A percentile compares a stretch with the other conserved stretches of the same genome.
phyloP scores from a whole-genome alignment of 768 basidiomycete genomes.

The Leccinum sublutescens region DNA sequence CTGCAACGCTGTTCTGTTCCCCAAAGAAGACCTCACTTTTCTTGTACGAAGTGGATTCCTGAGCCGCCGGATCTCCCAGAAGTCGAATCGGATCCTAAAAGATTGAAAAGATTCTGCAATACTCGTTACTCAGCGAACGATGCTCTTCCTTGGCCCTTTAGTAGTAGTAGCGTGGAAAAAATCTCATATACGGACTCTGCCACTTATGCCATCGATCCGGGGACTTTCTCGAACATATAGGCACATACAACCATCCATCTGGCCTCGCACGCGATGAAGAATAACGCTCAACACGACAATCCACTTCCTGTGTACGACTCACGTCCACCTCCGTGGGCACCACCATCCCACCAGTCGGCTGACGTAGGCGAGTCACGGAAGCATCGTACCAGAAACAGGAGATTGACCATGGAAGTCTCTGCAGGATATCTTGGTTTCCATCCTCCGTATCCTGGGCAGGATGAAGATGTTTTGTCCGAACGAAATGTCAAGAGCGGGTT shows the following conservation, averaged over 20 bases:
- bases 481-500: constrained; percentile 67
- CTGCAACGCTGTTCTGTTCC: too few relatives aligned
- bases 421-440: constrained; percentile 74
- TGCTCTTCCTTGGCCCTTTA: too few relatives aligned
- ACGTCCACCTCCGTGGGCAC: constrained; percentile 73
- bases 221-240: not conserved
- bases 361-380: constrained; percentile 56
- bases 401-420: not conserved
- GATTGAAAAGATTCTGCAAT: too few relatives aligned
- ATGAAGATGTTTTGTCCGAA: constrained; percentile 71
- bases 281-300: constrained; percentile 23
- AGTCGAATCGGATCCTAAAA: too few relatives aligned
- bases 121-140: too few relatives aligned
- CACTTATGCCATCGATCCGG: too few relatives aligned
- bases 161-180: constrained; percentile 10
- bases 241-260: not conserved
- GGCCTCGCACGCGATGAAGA: constrained; percentile 20
- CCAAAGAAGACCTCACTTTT: too few relatives aligned
- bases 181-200: too few relatives aligned
- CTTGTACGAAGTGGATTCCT: too few relatives aligned
- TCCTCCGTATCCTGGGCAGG: constrained; percentile 71
- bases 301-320: constrained; percentile 57
- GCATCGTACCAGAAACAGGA: not conserved
- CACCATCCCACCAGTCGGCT: constrained; percentile 59
- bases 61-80: too few relatives aligned